Evolutionary conservation across 306 rosid species (phyloP).

Genomic region (Gynostemma pentaphyllum): DNA sequence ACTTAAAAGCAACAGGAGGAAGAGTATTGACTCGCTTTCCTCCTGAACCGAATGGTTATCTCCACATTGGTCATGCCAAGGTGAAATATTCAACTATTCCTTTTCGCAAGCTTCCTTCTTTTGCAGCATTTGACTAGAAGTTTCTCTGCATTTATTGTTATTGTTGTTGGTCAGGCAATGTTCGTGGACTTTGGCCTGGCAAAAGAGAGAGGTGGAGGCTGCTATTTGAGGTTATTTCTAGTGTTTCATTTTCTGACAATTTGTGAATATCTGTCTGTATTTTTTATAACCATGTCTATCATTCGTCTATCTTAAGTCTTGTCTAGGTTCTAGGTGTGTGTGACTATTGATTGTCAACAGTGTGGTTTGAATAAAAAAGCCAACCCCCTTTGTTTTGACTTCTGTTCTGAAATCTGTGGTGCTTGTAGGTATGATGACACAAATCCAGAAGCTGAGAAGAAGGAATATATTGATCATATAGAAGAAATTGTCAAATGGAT

Average conservation of each 20-base stretch:
- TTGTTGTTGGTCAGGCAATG: slow-evolving; percentile 61
- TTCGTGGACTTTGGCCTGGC: slow-evolving; percentile 94
- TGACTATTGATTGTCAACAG: neutral
- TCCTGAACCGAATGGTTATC: slow-evolving; percentile 97
- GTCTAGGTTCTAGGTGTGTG: neutral
- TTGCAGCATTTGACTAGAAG: neutral
- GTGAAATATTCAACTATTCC: slow-evolving; percentile 17
- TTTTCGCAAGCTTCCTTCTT: neutral
- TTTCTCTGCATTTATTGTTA: neutral
- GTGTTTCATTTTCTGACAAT: neutral
- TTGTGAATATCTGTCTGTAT: neutral
- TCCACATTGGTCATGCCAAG: slow-evolving; percentile 99
- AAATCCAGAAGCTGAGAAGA: slow-evolving; percentile 91
- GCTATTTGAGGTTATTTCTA: slow-evolving; percentile 62
- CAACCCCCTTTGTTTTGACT: neutral
- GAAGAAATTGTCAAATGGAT: slow-evolving; percentile 95
- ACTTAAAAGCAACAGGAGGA: slow-evolving; percentile 54
- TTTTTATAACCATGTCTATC: neutral
- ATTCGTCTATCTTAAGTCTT: neutral
- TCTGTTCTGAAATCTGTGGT: slow-evolving; percentile 5
- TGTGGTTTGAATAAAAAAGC: neutral
- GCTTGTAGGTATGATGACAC: slow-evolving; percentile 81
- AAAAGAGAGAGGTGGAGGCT: slow-evolving; percentile 81
- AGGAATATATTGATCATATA: slow-evolving; percentile 92
- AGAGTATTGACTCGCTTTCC: slow-evolving; percentile 92